These are phyloP conservation scores for Rosa rugosa DNA, from an alignment of 306 rosid species.

Conservation along the genomic window DNA sequence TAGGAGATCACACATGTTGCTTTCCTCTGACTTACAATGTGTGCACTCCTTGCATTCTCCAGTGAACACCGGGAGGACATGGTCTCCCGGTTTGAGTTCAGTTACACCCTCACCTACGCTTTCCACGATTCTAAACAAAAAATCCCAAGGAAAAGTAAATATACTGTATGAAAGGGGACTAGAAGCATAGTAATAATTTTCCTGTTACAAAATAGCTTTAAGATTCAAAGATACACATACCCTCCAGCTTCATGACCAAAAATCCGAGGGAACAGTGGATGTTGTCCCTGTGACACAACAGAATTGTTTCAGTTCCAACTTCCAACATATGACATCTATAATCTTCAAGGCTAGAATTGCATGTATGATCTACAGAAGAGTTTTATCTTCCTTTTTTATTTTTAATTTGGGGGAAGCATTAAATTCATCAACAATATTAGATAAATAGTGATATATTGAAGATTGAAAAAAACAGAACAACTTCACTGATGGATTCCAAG, in stretches of 20 bases:
- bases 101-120: constrained; percentile 92
- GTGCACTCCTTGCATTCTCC: constrained; percentile 89
- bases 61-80: constrained; percentile 89
- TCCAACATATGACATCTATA: neutral
- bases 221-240: constrained; percentile 29
- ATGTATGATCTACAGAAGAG: neutral
- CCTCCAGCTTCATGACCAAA: constrained; percentile 98
- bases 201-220: too few species aligned
- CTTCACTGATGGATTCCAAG: neutral
- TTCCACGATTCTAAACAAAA: constrained; percentile 51
- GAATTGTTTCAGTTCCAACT: constrained; percentile 10
- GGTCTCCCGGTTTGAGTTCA: constrained; percentile 73
- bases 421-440: neutral
- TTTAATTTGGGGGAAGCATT: neutral
- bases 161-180: neutral
- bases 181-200: neutral
- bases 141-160: neutral
- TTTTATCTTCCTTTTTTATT: neutral
- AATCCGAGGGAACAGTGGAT: constrained; percentile 86
- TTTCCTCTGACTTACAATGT: constrained; percentile 83
- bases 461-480: neutral
- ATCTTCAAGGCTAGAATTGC: neutral
- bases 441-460: neutral
- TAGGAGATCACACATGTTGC: constrained; percentile 92
- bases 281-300: constrained; percentile 61